Evolutionary conservation across 768 basidiomycete species (phyloP), one percentile per base, ranked within the genome.

Genomic region (Leucosporidium yakuticum): DNA sequence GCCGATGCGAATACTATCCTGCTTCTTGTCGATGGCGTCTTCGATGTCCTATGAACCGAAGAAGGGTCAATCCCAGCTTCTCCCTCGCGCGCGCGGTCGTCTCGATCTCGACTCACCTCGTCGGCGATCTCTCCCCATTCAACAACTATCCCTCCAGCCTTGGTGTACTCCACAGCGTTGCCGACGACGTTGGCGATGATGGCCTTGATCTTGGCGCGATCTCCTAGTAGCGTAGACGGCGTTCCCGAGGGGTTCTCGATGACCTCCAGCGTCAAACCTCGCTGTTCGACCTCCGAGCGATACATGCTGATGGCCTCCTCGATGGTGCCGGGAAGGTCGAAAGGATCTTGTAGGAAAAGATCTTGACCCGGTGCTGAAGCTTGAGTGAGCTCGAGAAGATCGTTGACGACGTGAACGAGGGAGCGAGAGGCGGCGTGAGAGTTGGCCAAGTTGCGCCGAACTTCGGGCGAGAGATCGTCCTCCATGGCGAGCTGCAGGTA

Each of bases 401-500:
- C 89, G 76, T 90, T 90, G 77, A 91, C 89, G 6, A 89, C 88
- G 79, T 89, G 90, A 5, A 91, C 79, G 27, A 91, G 79, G 65
- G 85, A 86, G 79, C 88, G 89, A 1, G 88, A 89, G 0, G 90
- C 89, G 51, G 85, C 82, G 77, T 91, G 87, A 34, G 87, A 87
- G 55, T 84, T 84, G 54, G 81, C 83, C 5, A 91, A 80, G 77
- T 90, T 89, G 59, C 87, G 86, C 51, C 88, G 82, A 19, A 88
- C 89, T 75, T 90, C 89, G 8, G 75, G 72, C 70, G 90, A 88
- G 67, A 91, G 79, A 7, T 84, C 83, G 4, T 88, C 88, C 73
- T 90, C 85, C 44, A 92, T 82, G 0, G 90, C 89, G 76, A 90
- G 82, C 77, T 92, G 89, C 58, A 91, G 82, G 73, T 89, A 91